phyloP scores from a whole-genome alignment of 1,284 basidiomycete genomes.

The Malassezia cuniculi region DNA sequence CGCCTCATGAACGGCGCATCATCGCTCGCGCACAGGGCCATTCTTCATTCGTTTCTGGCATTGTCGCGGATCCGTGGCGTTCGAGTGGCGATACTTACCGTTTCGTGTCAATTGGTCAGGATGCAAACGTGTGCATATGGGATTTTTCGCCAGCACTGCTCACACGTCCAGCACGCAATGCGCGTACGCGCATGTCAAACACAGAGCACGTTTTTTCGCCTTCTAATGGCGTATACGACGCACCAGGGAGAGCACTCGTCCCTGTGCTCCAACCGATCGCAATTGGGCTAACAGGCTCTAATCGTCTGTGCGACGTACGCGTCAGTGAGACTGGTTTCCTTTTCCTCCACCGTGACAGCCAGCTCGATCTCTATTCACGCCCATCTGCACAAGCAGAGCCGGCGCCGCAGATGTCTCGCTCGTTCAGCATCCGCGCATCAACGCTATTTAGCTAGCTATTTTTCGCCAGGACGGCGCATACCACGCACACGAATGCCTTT shows the following conservation, averaged over 20 bases:
- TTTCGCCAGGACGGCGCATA: constrained; percentile 31
- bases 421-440: no score
- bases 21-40: constrained; percentile 96
- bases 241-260: no score
- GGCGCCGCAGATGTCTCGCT: no score
- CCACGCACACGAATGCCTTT: constrained; percentile 49
- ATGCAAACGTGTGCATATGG: constrained; percentile 36
- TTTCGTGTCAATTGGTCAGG: constrained; percentile 37
- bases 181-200: no score
- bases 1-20: constrained; percentile 48
- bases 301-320: constrained; percentile 3
- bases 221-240: no score
- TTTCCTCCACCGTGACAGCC: constrained; percentile 9
- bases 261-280: constrained; percentile 4
- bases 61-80: constrained; percentile 67
- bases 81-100: constrained; percentile 52
- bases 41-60: constrained; percentile 74
- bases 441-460: no score
- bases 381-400: background rate
- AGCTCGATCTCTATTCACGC: constrained; percentile 4
- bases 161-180: constrained; percentile 21
- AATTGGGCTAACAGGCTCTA: background rate
- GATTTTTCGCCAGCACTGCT: constrained; percentile 32
- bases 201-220: no score
- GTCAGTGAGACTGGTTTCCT: background rate